Conservation (phyloP, 192 early-diverging fungal genomes). For the Coemansia furcata region DNA sequence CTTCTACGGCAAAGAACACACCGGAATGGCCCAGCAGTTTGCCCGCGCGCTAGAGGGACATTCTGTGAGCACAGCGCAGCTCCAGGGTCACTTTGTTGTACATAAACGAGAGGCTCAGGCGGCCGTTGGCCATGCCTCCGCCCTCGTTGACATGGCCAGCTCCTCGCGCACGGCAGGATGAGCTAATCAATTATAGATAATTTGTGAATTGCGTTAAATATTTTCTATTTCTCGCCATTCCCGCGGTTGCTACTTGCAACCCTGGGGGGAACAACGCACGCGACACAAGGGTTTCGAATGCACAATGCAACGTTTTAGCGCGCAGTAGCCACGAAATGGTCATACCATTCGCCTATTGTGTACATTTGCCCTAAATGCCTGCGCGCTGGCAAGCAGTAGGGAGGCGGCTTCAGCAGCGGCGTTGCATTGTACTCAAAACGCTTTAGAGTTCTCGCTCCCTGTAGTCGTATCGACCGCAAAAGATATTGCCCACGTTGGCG, state of each 20-base stretch:
- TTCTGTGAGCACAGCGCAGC: constrained; percentile 74
- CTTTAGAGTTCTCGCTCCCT: neutral
- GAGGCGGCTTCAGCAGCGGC: neutral
- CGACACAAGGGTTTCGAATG: neutral
- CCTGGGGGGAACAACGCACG: neutral
- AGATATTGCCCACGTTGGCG: neutral
- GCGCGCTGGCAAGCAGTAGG: neutral
- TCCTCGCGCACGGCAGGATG: neutral
- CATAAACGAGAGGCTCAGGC: constrained; percentile 71
- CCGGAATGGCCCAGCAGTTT: constrained; percentile 69
- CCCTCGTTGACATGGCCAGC: constrained; percentile 6
- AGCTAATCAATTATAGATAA: neutral
- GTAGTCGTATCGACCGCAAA: neutral
- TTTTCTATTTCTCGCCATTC: neutral
- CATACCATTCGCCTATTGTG: neutral
- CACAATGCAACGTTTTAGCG: constrained; percentile 2
- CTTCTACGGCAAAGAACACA: constrained; percentile 64
- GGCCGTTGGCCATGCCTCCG: constrained; percentile 56
- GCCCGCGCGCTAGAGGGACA: constrained; percentile 54
- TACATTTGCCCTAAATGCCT: neutral
- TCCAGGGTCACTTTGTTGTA: constrained; percentile 97
- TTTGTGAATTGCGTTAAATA: neutral
- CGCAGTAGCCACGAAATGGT: neutral
- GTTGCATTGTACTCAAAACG: neutral
- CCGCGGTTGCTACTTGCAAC: neutral